Conservation (phyloP, 2,329 filamentous ascomycete species). For the Bipolaris oryzae region DNA sequence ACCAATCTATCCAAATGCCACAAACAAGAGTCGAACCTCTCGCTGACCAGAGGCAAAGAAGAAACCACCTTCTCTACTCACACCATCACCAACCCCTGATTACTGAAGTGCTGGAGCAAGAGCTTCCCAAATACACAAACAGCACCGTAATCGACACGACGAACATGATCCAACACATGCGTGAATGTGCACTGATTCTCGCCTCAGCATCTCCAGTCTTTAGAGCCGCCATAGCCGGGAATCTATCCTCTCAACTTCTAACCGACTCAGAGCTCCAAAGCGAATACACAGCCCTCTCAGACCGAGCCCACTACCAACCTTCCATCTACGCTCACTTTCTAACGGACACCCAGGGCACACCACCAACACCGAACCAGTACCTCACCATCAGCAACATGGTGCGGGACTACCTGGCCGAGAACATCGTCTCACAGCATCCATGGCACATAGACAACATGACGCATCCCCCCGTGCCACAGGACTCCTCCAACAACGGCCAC, state of each 20-base stretch:
- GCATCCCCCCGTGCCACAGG: constrained; percentile 1
- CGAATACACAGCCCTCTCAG: constrained; percentile 26
- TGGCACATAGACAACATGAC: constrained; percentile 32
- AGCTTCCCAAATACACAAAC: constrained; percentile 32
- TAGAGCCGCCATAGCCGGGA: constrained; percentile 33
- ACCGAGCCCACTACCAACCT: constrained; percentile 30
- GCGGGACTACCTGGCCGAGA: constrained; percentile 21
- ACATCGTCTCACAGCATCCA: constrained; percentile 7
- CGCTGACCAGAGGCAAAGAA: constrained; percentile 19
- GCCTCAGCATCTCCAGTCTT: constrained; percentile 34
- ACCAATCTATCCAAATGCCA: background rate
- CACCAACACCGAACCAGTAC: constrained; percentile 35
- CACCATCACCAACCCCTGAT: constrained; percentile 33
- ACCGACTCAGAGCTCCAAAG: constrained; percentile 21
- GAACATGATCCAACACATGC: constrained; percentile 18
- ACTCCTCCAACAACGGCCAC: constrained; percentile 18
- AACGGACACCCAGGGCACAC: constrained; percentile 24
- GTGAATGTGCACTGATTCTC: constrained; percentile 37
- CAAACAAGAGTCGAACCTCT: constrained; percentile 11
- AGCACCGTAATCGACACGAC: constrained; percentile 21
- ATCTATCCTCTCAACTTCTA: constrained; percentile 22
- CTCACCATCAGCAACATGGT: constrained; percentile 25
- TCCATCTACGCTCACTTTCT: constrained; percentile 41
- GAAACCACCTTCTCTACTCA: constrained; percentile 22
- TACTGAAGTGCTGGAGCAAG: constrained; percentile 28